A percentile compares a stretch with the other conserved stretches of the same genome.
Conservation (phyloP, 352 stramenopile species). For the Globisporangium viniferum region DNA sequence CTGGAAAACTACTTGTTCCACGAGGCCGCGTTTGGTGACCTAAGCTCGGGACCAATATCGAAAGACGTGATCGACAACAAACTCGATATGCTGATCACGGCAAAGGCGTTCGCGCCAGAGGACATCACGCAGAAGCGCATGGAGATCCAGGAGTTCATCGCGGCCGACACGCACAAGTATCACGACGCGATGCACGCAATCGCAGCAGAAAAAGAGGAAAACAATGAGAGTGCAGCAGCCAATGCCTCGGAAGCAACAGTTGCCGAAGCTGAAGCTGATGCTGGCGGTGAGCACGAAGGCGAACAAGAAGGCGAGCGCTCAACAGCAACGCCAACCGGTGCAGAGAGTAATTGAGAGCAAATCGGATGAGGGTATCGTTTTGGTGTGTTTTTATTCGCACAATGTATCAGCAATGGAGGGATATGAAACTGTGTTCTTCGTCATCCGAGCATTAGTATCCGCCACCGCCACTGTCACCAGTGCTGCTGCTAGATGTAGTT, state of each 20-base stretch:
- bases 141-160: conserved; percentile 35
- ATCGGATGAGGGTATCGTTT: background rate
- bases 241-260: background rate
- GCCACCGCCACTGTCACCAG: background rate
- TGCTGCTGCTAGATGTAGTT: background rate
- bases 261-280: background rate
- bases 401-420: background rate
- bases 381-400: background rate
- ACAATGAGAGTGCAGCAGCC: background rate
- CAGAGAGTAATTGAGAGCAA: background rate
- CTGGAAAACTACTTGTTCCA: conserved; percentile 36
- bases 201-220: conserved; percentile 14
- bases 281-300: background rate
- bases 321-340: background rate
- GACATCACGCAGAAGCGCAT: conserved; percentile 33
- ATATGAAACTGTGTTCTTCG: background rate
- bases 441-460: background rate
- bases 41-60: conserved; percentile 24
- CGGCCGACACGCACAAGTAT: conserved; percentile 27
- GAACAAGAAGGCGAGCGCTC: background rate
- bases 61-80: conserved; percentile 40
- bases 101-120: conserved; percentile 35
- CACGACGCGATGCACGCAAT: conserved; percentile 17
- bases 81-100: conserved; percentile 37
- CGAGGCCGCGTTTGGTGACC: conserved; percentile 19